A percentile compares a stretch with the other conserved stretches of the same genome.
Evolutionary conservation across 257 asterid genomes (phyloP).

Genomic region (Solanum megistacrolobum): DNA sequence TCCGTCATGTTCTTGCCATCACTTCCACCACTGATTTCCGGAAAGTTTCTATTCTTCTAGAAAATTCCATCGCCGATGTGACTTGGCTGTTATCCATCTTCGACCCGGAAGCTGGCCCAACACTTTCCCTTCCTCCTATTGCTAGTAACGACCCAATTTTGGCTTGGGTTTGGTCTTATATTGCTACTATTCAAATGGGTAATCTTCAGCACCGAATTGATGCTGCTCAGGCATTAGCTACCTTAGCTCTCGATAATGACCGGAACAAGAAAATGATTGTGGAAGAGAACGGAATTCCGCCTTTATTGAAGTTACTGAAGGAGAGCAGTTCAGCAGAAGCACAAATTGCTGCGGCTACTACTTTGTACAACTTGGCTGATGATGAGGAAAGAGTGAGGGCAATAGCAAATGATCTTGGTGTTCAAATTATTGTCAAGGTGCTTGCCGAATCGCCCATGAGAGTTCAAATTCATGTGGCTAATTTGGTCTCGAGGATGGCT

Average conservation of each 20-base stretch:
- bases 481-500: conserved; percentile 66
- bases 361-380: conserved; percentile 41
- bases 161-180: conserved; percentile 79
- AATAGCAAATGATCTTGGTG: conserved; percentile 39
- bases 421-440: conserved; percentile 53
- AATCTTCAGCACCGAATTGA: conserved; percentile 47
- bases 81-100: conserved; percentile 51
- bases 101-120: conserved; percentile 54
- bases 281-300: conserved; percentile 68
- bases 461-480: conserved; percentile 54
- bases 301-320: conserved; percentile 54
- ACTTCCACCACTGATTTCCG: conserved; percentile 68
- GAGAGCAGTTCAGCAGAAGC: conserved; percentile 46
- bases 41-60: conserved; percentile 40
- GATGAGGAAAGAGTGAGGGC: conserved; percentile 47
- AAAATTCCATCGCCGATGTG: conserved; percentile 66
- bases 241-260: conserved; percentile 68
- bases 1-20: conserved; percentile 53
- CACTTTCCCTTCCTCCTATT: conserved; percentile 65
- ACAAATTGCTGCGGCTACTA: conserved; percentile 56
- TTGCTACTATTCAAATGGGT: conserved; percentile 57
- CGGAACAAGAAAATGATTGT: conserved; percentile 76
- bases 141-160: conserved; percentile 80
- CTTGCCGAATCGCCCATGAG: conserved; percentile 52
- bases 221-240: conserved; percentile 61